phyloP scores from a whole-genome alignment of 2,329 filamentous ascomycete species.

The Colletotrichum eleusines region DNA sequence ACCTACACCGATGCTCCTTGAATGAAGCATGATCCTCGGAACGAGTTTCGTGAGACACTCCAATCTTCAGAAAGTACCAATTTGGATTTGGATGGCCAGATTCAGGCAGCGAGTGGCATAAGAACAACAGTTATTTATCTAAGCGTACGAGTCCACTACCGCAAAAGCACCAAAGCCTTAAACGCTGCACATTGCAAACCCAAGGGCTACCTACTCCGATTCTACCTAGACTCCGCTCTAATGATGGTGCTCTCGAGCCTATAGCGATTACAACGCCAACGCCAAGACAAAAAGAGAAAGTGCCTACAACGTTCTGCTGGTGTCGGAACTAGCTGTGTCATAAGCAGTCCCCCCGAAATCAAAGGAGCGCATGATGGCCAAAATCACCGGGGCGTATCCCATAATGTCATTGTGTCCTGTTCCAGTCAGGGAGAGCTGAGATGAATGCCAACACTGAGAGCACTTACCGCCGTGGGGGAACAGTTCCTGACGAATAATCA shows the following conservation, averaged over 20 bases:
- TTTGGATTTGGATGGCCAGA: background rate
- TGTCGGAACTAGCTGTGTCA: constrained; percentile 29
- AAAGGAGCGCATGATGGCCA: constrained; percentile 76
- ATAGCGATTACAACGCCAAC: background rate
- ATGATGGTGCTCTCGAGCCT: constrained; percentile 5
- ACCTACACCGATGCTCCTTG: background rate
- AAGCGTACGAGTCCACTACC: too few relatives aligned
- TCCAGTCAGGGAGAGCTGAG: constrained; percentile 33
- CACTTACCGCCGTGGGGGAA: constrained; percentile 67
- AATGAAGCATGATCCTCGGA: background rate
- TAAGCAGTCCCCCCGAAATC: constrained; percentile 51
- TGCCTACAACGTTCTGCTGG: constrained; percentile 5
- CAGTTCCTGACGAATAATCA: constrained; percentile 66
- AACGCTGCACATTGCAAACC: background rate
- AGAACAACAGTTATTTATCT: background rate
- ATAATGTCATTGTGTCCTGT: constrained; percentile 78
- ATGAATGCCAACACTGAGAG: background rate
- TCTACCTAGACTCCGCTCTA: background rate
- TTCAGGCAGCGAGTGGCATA: background rate
- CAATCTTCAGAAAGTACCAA: background rate
- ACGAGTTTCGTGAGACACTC: background rate
- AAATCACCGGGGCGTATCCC: constrained; percentile 71
- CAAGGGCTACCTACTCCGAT: too few relatives aligned
- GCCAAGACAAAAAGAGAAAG: background rate
- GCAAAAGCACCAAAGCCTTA: background rate